Evolutionary conservation across 1,284 basidiomycete genomes (phyloP), one percentile per base, ranked within the genome.

Genomic region (Amylostereum areolatum): DNA sequence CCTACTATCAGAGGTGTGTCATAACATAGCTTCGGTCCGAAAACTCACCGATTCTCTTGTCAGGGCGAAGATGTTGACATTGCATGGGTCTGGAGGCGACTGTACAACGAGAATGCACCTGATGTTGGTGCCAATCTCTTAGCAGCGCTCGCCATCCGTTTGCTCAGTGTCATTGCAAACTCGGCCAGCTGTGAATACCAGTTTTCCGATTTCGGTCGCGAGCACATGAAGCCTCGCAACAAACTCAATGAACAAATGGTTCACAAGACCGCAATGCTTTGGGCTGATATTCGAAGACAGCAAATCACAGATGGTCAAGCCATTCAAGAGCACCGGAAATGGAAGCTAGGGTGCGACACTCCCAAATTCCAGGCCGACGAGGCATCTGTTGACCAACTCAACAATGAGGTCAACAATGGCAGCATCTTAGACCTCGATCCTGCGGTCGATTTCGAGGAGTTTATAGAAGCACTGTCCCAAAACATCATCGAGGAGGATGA

Each of bases 161-260:
- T 62, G 6, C 50, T 61, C 6, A 56, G 52, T 36, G 49, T 61
- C 34, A 49, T 62, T 27, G 50, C 53, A 7, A 63, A 62, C 37
- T 58, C 59, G 1, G 57, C 57, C 18, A 55, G 51, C 3, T 54
- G 50, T 10, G 57, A 62, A 34, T 52, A 54, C 6, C 43, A 39
- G 8, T 62, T 61, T 52, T 61, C 58, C 46, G 30, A 47, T 9
- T 52, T 61, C 40, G 59, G 61, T 11, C 27, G 49, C 40, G 52
- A 55, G 5, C 60, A 63, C 35, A 57, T 50, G 4, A 58, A 57
- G 45, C 47, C 39, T 6, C 52, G 56, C 6, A 59, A 52, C 40
- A 47, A 50, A 1, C 49, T 60, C 5, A 24, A 37, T 5, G 25
- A 46, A 4, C 28, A 58, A 12, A 56, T 45, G n/a, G 52, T 58